Evolutionary conservation across 495 filamentous ascomycete genomes (phyloP).

Genomic region (Trichoderma reesei): DNA sequence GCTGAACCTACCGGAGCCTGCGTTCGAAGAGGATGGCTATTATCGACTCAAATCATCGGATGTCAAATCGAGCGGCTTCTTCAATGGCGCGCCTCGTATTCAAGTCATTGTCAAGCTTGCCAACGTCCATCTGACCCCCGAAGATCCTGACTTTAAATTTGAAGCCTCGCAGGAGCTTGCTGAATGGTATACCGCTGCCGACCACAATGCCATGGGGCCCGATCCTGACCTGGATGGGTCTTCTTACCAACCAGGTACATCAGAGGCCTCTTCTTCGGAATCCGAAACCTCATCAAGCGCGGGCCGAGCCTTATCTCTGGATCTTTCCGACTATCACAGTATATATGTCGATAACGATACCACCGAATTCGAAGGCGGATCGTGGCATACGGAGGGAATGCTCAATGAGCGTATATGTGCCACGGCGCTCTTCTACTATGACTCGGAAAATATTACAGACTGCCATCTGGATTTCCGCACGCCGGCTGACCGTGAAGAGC

Average conservation of each 20-base stretch:
- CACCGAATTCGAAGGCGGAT: constrained; percentile 20
- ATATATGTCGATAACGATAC: not conserved
- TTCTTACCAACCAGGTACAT: not conserved
- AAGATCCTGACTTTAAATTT: constrained; percentile 26
- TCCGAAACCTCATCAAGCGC: not conserved
- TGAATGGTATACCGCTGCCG: not conserved
- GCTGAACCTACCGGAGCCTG: constrained; percentile 1
- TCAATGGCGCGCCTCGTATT: constrained; percentile 21
- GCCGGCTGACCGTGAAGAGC: constrained; percentile 9
- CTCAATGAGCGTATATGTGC: constrained; percentile 49
- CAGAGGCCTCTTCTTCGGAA: not conserved
- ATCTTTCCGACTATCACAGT: not conserved
- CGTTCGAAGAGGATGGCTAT: not conserved
- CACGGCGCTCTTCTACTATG: constrained; percentile 53
- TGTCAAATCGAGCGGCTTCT: not conserved
- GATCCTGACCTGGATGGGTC: not conserved
- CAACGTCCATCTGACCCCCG: constrained; percentile 48
- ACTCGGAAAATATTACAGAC: constrained; percentile 49
- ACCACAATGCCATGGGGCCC: not conserved
- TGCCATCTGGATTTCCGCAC: constrained; percentile 45
- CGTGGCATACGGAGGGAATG: constrained; percentile 43
- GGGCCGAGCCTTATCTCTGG: not conserved
- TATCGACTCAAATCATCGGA: not conserved
- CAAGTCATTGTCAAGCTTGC: constrained; percentile 55
- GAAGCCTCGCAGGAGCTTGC: not conserved